These are phyloP conservation scores for Pyricularia sp. DNA, from an alignment of 2,329 filamentous ascomycete genomes.

Conservation along the genomic window DNA sequence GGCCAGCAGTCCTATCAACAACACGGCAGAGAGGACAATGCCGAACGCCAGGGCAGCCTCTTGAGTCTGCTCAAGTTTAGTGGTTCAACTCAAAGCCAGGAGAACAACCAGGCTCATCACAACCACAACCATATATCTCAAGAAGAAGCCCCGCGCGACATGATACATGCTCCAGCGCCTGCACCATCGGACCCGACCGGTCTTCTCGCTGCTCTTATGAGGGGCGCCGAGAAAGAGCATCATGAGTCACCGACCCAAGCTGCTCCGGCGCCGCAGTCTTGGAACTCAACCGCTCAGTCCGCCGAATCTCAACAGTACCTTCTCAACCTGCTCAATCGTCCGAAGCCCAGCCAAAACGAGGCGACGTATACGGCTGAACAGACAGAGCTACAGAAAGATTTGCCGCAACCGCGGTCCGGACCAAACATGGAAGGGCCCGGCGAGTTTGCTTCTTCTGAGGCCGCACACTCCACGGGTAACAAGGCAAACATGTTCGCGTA, in stretches of 20 bases:
- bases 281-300: slow-evolving; percentile 41
- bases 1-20: neutral
- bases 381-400: slow-evolving; percentile 17
- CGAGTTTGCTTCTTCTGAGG: slow-evolving; percentile 13
- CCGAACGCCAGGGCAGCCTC: slow-evolving; percentile 23
- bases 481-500: slow-evolving; percentile 23
- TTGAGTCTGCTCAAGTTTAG: slow-evolving; percentile 55
- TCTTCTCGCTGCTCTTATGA: slow-evolving; percentile 51
- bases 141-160: slow-evolving; percentile 18
- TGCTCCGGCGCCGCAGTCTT: slow-evolving; percentile 18
- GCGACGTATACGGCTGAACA: slow-evolving; percentile 23
- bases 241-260: slow-evolving; percentile 12
- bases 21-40: neutral
- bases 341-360: slow-evolving; percentile 56
- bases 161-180: slow-evolving; percentile 48
- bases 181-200: slow-evolving; percentile 46
- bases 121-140: slow-evolving; percentile 8
- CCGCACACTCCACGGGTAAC: slow-evolving; percentile 7
- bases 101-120: neutral
- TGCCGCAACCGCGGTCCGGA: slow-evolving; percentile 23
- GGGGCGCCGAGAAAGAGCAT: slow-evolving; percentile 38
- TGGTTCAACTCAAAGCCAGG: slow-evolving; percentile 19
- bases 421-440: slow-evolving; percentile 3
- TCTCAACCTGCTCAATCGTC: slow-evolving; percentile 74
- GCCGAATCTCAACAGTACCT: slow-evolving; percentile 77